Evolutionary conservation across 2,329 filamentous ascomycete species (phyloP), one percentile per base, ranked within the genome.

Genomic region (Penicillium frequentans): DNA sequence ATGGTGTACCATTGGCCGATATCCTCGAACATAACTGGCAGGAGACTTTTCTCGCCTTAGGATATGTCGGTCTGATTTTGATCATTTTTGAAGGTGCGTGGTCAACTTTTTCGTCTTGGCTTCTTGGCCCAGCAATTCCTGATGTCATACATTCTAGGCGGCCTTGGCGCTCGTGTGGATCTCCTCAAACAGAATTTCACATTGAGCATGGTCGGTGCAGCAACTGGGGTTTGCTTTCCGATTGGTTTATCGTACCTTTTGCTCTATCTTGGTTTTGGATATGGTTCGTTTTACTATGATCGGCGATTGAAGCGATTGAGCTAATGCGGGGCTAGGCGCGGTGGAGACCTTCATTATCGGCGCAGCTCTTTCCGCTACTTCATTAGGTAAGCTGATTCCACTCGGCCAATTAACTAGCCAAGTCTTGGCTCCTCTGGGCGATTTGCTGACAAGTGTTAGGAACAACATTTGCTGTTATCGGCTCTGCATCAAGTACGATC

Each of bases 21-120:
- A 77, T 81, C 45, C 66, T 81, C n/a, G 62, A 72, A 4, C 37
- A 64, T 5, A 59, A 71, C 23, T 80, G 77, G 79, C 77, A 81
- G 59, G 66, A 78, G 46, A 79, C 78, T 0, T 81, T 81, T 54
- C 66, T 81, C 5, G 72, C 72, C 2, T 59, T 82, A 23, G 79
- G 80, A 21, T 82, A 82, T 62, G 67, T 82, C 19, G 79, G 80
- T 1, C 64, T 81, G 45, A 77, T 82, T 46, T 64, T 82, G 39
- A 80, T 82, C 55, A 81, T 82, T 42, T 81, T 82, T 55, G 77
- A 82, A 61, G 70, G 70, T 71, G 37, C 26, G 53, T 33, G 16
- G n/a, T 33, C 4, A 47, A 31, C 5, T 14, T 51, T 51, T 46
- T 50, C 14, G 11, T 49, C 44, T 27, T 49, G 29, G 29, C 43